Base-by-base conservation (phyloP, 139 green algal genomes). In the Pedinophyceae sp. region DNA sequence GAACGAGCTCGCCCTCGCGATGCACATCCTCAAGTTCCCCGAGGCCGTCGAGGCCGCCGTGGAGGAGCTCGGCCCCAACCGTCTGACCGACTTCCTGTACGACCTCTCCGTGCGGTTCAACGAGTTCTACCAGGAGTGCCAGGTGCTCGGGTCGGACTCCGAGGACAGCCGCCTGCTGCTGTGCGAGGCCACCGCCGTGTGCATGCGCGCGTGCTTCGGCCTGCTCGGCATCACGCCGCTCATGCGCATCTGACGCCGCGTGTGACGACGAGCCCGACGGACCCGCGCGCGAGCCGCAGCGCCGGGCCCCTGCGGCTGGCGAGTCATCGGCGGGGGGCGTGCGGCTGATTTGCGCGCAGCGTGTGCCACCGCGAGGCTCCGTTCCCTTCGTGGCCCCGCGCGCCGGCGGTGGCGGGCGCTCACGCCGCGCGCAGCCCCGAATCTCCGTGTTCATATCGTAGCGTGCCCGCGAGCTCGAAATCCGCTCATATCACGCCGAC, bases 41-140 rank as follows among this genome's bases (percentile, higher is more conserved):
- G 91, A 97, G 65, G 78, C 84, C 6, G 50, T 97, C 27, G 83
- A 91, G 57, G 69, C 79, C 26, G 64, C 75, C 45, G 60, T 96
- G 19, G 65, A 70, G 19, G 85, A 95, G 27, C 73, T 95, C 57
- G 55, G 69, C 25, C 88, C 88, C 29, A 91, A 95, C 78, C 73
- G 77, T 10, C 48, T 97, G 1, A 92, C 81, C 10, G 86, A 95
- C 34, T 97, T 95, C 67, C 69, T 97, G 47, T 97, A 94, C 67
- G 73, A 88, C 13, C 76, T 97, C 27, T 72, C 60, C 22, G 70
- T 82, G 46, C 65, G 70, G n/a, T 97, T 94, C 77, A 95, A 79
- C 59, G 53, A 68, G 15, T 97, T 97, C 64, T 97, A 97, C 73
- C 73, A 64, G 1, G 83, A 94, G 45, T 95, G 86, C 82, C 58